These are phyloP conservation scores for Cercis canadensis DNA, from an alignment of 306 rosid genomes.

Conservation along the genomic window DNA sequence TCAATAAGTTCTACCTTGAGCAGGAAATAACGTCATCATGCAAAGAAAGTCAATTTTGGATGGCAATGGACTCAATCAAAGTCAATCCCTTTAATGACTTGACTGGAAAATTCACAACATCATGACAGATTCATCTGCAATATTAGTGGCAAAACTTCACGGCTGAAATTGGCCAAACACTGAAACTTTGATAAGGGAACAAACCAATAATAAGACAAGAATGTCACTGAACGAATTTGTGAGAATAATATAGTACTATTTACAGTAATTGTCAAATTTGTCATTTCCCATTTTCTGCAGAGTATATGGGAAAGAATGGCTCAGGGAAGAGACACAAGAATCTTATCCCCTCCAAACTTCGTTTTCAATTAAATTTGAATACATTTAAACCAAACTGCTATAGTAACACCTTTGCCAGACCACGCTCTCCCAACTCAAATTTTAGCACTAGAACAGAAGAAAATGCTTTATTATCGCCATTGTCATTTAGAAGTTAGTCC, in stretches of 20 bases:
- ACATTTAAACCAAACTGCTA: conserved; percentile 7
- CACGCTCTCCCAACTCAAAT: conserved; percentile 18
- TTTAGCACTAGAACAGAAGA: neutral
- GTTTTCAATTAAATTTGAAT: conserved; percentile 2
- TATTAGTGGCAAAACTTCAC: too few species aligned
- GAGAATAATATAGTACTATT: too few species aligned
- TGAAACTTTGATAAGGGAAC: too few species aligned
- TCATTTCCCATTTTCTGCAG: neutral
- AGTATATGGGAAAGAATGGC: neutral
- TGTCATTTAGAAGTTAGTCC: neutral
- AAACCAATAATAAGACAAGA: neutral
- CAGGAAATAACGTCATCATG: conserved; percentile 6
- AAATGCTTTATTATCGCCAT: neutral
- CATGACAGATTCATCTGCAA: neutral
- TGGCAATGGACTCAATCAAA: conserved; percentile 41
- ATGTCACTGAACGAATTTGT: conserved; percentile 1
- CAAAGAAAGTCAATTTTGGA: conserved; percentile 24
- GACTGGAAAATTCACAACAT: conserved; percentile 28
- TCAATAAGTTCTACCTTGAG: conserved; percentile 41
- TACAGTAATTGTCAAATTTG: neutral
- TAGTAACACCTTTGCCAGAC: conserved; percentile 1
- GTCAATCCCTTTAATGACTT: conserved; percentile 41
- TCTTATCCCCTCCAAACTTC: neutral
- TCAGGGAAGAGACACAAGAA: neutral
- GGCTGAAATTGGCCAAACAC: too few species aligned